Conservation (phyloP, 176 grass and related monocot genomes). For the Eleusine coracana region DNA sequence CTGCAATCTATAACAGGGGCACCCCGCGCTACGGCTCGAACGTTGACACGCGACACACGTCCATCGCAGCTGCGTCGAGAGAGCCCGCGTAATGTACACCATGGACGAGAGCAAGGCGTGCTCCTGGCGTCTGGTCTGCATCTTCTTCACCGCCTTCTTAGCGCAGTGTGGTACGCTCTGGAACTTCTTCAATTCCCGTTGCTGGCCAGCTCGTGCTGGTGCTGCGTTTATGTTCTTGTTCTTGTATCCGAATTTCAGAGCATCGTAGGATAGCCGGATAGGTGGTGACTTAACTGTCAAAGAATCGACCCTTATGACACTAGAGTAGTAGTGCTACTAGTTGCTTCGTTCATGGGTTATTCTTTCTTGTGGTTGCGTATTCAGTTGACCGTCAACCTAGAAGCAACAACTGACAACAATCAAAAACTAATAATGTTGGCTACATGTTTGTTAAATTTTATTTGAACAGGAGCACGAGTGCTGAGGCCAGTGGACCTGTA, state of each 20-base stretch:
- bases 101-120: conserved; percentile 31
- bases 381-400: background rate
- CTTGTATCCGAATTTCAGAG: background rate
- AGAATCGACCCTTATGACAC: background rate
- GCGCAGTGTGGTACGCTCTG: conserved; percentile 44
- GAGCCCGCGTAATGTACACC: background rate
- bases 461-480: conserved; percentile 40
- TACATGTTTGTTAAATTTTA: background rate
- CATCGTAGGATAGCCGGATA: background rate
- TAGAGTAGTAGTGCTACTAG: background rate
- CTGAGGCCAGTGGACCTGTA: conserved; percentile 34
- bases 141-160: conserved; percentile 33
- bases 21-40: background rate
- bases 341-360: conserved; percentile 20
- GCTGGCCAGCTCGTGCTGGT: background rate
- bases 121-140: conserved; percentile 26
- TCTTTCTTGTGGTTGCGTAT: background rate
- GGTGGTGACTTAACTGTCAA: background rate
- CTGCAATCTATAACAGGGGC: background rate
- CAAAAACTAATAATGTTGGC: background rate
- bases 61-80: background rate
- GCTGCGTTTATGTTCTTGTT: background rate
- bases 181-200: background rate
- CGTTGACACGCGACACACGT: background rate
- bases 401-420: background rate